These are phyloP conservation scores for Centaurea solstitialis DNA, from an alignment of 129 eudicot species.

Conservation along the genomic window DNA sequence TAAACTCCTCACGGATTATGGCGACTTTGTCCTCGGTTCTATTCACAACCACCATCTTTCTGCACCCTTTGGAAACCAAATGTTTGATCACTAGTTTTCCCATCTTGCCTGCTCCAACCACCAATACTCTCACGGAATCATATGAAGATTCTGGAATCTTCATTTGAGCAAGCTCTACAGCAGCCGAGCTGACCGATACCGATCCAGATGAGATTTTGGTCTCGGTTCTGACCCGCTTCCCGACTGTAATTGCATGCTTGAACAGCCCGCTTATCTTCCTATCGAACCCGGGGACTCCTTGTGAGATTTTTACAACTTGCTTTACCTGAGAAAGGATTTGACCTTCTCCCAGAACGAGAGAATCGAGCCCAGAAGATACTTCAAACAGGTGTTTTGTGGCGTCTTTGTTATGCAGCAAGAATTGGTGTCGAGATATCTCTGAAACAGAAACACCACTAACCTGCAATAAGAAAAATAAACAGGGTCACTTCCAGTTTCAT, in stretches of 20 bases:
- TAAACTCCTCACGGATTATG: constrained; percentile 51
- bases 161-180: constrained; percentile 82
- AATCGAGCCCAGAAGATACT: constrained; percentile 83
- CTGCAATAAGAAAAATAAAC: constrained; percentile 40
- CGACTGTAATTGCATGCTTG: constrained; percentile 75
- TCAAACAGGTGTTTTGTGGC: constrained; percentile 82
- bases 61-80: constrained; percentile 83
- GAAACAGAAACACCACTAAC: constrained; percentile 69
- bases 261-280: constrained; percentile 75
- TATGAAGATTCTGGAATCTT: constrained; percentile 59
- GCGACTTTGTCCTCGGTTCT: constrained; percentile 73
- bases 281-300: constrained; percentile 73
- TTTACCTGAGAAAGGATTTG: constrained; percentile 90
- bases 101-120: constrained; percentile 92
- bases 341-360: constrained; percentile 85
- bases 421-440: constrained; percentile 66
- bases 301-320: constrained; percentile 63
- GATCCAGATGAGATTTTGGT: constrained; percentile 75
- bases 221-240: constrained; percentile 82
- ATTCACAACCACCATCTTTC: constrained; percentile 68
- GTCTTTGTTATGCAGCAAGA: constrained; percentile 68
- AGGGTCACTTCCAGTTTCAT: constrained; percentile 5
- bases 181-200: constrained; percentile 89
- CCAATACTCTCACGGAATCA: constrained; percentile 55
- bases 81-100: constrained; percentile 85